Base-by-base conservation (phyloP, 2,329 filamentous ascomycete species). In the Curvularia lunata region DNA sequence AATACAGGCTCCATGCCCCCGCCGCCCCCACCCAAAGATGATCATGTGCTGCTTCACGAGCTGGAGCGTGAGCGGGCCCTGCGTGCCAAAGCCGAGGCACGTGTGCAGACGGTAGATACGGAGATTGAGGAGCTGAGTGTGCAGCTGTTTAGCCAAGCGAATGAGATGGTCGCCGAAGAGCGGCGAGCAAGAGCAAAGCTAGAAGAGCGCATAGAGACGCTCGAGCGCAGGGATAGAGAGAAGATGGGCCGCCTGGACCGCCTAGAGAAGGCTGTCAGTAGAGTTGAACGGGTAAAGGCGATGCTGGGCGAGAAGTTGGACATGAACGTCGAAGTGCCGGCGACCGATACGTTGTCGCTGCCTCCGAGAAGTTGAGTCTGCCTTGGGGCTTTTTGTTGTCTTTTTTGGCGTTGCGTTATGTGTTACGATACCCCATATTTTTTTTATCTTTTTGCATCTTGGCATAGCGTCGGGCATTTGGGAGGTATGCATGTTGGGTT, bases 161-260 rank as follows among this genome's bases (percentile, higher is more conserved):
- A 95, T 74, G 87, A 92, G 78, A 95, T 95, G 91, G 91, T 95
- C 19, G 90, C 91, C 2, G 82, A 84, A 18, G 91, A 95, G 80
- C 81, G 91, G 42, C 84, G 86, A 55, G 89, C 88, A 32, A 80
- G 90, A 57, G 89, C 89, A 5, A 85, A 83, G 69, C 81, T 95
- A 23, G 89, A 92, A 78, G 86, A 89, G 73, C 80, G 89, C 38
- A 84, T 95, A 7, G 84, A 81, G 57, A 81, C 87, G 68, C 77
- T 95, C 21, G 90, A 93, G 78, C 79, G 82, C 67, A 81, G 90
- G 59, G 91, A 94, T 58, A 77, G 74, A 47, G 90, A 92, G 64
- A 91, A 92, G 81, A 82, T 83, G 67, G 82, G 81, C 56, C 79
- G 91, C 49, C 72, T 95, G 62, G 90, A 91, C 58, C 81, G 84